Evolutionary conservation across 1,139 yeast genomes (phyloP).

Genomic region (Debaryomycetaceae sp.): DNA sequence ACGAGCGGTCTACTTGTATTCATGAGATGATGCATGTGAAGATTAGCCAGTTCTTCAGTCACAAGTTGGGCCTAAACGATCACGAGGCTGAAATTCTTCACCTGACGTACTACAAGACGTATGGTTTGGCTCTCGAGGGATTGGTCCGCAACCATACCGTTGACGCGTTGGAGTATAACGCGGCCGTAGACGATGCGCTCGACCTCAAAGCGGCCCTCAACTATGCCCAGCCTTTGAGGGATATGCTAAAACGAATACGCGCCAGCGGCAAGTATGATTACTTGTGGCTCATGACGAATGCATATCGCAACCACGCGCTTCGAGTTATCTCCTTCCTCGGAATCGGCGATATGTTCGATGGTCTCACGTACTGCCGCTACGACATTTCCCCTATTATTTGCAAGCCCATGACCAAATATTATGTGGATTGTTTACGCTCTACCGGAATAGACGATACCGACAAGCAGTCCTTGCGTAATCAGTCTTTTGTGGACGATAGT

Average conservation of each 20-base stretch:
- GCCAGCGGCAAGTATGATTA: slow-evolving; percentile 21
- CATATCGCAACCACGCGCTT: slow-evolving; percentile 80
- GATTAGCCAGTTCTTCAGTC: slow-evolving; percentile 72
- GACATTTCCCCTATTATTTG: slow-evolving; percentile 56
- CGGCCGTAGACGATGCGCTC: slow-evolving; percentile 81
- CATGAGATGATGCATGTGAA: slow-evolving; percentile 82
- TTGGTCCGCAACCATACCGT: slow-evolving; percentile 71
- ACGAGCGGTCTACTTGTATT: slow-evolving; percentile 60
- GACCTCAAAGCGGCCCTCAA: slow-evolving; percentile 68
- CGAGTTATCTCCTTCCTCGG: slow-evolving; percentile 72
- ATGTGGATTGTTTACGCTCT: slow-evolving; percentile 43
- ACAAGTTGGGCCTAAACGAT: slow-evolving; percentile 47
- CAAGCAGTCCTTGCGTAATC: slow-evolving; percentile 19
- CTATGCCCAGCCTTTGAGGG: slow-evolving; percentile 47
- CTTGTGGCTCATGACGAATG: slow-evolving; percentile 87
- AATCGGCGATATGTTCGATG: slow-evolving; percentile 83
- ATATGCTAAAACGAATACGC: slow-evolving; percentile 37
- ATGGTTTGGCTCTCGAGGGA: slow-evolving; percentile 92
- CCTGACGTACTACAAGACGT: slow-evolving; percentile 65
- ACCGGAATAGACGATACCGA: slow-evolving; percentile 48
- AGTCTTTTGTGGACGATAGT: slow-evolving; percentile 76
- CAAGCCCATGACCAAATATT: slow-evolving; percentile 64
- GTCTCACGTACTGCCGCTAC: slow-evolving; percentile 88
- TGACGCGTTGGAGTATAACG: slow-evolving; percentile 81
- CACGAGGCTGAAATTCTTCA: slow-evolving; percentile 72